Evolutionary conservation across 1,139 yeast genomes (phyloP).

Genomic region (Blastobotrys buckinghamii): DNA sequence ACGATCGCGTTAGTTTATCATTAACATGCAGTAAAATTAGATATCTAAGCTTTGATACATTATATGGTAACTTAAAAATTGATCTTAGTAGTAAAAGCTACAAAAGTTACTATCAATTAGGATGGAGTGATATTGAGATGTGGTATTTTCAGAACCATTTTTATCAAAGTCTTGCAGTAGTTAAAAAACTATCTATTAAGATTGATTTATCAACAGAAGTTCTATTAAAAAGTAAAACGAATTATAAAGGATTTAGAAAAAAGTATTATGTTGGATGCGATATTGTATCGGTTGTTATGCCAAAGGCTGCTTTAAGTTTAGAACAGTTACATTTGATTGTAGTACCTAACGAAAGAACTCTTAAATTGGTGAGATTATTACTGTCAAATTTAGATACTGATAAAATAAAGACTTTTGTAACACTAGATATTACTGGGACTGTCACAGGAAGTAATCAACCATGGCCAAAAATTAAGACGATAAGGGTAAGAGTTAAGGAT

Average conservation of each 20-base stretch:
- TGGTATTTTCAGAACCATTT: too few species aligned
- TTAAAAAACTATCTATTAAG: background rate
- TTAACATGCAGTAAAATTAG: background rate
- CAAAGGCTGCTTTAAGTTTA: background rate
- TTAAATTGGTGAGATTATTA: background rate
- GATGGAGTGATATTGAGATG: slow-evolving; percentile 1
- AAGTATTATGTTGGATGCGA: background rate
- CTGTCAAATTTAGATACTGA: background rate
- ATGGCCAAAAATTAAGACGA: background rate
- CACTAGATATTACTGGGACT: background rate
- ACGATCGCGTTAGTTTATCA: background rate
- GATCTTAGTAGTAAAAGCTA: background rate
- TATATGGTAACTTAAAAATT: background rate
- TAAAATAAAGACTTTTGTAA: background rate
- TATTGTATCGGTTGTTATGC: background rate
- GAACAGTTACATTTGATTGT: background rate
- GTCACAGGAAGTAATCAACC: background rate
- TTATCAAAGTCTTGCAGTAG: background rate
- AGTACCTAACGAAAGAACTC: background rate
- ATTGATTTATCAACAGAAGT: background rate
- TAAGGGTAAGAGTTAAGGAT: background rate
- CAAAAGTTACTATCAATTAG: background rate
- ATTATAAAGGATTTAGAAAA: background rate
- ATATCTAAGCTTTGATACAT: background rate
- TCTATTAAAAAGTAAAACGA: background rate